phyloP scores from a whole-genome alignment of 108 stramenopile genomes.

The Cyclotella sp. region DNA sequence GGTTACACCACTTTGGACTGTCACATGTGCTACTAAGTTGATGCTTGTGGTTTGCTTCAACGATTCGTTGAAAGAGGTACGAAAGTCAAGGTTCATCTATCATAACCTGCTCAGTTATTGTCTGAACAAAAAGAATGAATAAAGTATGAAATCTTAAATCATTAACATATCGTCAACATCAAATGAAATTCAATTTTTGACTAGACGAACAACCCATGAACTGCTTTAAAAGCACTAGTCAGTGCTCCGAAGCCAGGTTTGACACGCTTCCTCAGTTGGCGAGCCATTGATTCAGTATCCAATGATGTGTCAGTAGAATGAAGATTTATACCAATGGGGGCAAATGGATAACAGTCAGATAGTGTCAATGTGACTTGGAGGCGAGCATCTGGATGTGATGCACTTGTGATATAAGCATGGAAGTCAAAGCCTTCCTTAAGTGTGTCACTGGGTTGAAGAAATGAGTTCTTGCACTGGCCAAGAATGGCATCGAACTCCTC shows the following conservation, averaged over 20 bases:
- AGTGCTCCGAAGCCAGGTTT: conserved; percentile 81
- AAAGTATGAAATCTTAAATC: background rate
- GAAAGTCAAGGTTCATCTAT: too few species aligned
- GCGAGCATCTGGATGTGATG: conserved; percentile 21
- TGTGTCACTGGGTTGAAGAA: conserved; percentile 44
- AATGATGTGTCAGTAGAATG: conserved; percentile 49
- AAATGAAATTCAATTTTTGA: background rate
- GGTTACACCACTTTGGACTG: conserved; percentile 36
- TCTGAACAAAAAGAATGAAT: background rate
- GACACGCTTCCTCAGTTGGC: conserved; percentile 56
- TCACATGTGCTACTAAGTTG: conserved; percentile 29
- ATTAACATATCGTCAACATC: background rate
- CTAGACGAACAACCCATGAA: conserved; percentile 45
- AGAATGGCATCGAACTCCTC: conserved; percentile 39
- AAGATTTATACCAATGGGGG: conserved; percentile 54
- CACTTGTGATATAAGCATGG: conserved; percentile 53
- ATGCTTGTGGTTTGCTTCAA: too few species aligned
- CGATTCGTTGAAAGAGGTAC: too few species aligned
- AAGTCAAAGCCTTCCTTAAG: conserved; percentile 41
- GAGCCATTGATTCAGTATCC: conserved; percentile 56
- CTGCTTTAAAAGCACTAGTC: conserved; percentile 63
- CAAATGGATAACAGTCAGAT: conserved; percentile 68
- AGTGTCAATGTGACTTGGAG: conserved; percentile 59
- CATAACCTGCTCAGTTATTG: too few species aligned
- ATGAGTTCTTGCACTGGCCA: conserved; percentile 36